These are phyloP conservation scores for Fusarium solani-melongenae DNA, from an alignment of 2,329 filamentous ascomycete genomes.

Conservation along the genomic window DNA sequence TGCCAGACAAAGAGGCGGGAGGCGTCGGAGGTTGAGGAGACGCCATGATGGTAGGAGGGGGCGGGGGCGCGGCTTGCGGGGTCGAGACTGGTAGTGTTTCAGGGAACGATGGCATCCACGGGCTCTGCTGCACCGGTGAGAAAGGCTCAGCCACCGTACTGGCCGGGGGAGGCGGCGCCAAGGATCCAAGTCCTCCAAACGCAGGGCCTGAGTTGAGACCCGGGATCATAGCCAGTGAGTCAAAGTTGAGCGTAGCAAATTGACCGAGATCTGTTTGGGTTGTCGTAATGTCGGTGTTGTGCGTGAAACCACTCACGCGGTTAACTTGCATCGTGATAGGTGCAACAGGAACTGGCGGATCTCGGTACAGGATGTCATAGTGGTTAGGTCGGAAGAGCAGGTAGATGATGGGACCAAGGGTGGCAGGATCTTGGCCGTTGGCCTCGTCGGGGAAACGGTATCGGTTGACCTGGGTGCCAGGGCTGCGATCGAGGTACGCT, in stretches of 20 bases:
- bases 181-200: conserved; percentile 45
- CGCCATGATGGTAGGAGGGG: conserved; percentile 47
- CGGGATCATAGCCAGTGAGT: conserved; percentile 60
- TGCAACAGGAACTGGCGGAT: conserved; percentile 34
- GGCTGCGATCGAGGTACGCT: conserved; percentile 88
- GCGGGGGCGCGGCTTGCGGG: conserved; percentile 34
- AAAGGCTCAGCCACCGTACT: conserved; percentile 46
- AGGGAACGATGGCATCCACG: conserved; percentile 51
- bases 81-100: conserved; percentile 39
- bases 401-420: conserved; percentile 64
- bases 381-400: conserved; percentile 80
- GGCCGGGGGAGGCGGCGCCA: conserved; percentile 48
- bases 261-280: conserved; percentile 53
- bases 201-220: conserved; percentile 47
- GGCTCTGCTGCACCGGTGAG: conserved; percentile 49
- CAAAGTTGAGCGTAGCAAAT: conserved; percentile 57
- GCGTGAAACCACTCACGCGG: conserved; percentile 59
- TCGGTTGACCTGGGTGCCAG: conserved; percentile 79
- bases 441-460: conserved; percentile 71
- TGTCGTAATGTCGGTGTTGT: conserved; percentile 57
- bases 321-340: conserved; percentile 63
- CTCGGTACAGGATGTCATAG: conserved; percentile 91
- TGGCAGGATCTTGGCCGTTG: conserved; percentile 56
- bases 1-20: conserved; percentile 46
- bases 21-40: conserved; percentile 45